Base-by-base conservation (phyloP, 176 grass and related monocot species). In the Zoysia pacifica region DNA sequence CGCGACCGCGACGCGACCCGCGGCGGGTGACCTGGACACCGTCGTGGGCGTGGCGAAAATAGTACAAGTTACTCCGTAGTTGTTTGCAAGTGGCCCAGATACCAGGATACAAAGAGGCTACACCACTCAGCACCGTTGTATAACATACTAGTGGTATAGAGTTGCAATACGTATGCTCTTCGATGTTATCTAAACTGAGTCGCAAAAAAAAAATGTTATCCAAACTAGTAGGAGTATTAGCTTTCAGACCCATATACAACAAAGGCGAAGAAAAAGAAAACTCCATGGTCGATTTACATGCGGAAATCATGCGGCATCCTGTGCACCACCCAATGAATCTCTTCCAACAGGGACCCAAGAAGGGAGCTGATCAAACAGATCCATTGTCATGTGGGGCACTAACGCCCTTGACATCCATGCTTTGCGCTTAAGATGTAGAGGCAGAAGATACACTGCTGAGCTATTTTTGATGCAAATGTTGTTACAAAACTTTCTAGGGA, bases 361-460 rank as follows among this genome's bases (percentile, higher is more conserved):
- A 60, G 77, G 70, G 59, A 76, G 84, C 44, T 78, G 86, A 63
- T 86, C 83, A 44, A 97, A 83, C 43, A 88, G 83, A 51, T 83
- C 79, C n/a, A n/a, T n/a, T n/a, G n/a, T n/a, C n/a, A n/a, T n/a
- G n/a, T n/a, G n/a, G n/a, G n/a, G n/a, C n/a, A n/a, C n/a, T n/a
- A n/a, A n/a, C n/a, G n/a, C n/a, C n/a, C n/a, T n/a, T n/a, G n/a
- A n/a, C n/a, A n/a, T n/a, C n/a, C n/a, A n/a, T n/a, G n/a, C 88
- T 91, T 68, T 91, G 90, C 5, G 75, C 92, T n/a, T 82, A 98
- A 82, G 79, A 85, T 82, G 72, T 93, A 95, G 69, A 98, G 84
- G 81, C 80, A 99, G 85, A 95, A 89, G 69, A 88, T 67, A 75
- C 90, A 95, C 66, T 9, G 86, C 96, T 99, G 81, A 45, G 2